These are phyloP conservation scores for Avena eriantha DNA, from an alignment of 176 grass and related monocot species.

Conservation along the genomic window DNA sequence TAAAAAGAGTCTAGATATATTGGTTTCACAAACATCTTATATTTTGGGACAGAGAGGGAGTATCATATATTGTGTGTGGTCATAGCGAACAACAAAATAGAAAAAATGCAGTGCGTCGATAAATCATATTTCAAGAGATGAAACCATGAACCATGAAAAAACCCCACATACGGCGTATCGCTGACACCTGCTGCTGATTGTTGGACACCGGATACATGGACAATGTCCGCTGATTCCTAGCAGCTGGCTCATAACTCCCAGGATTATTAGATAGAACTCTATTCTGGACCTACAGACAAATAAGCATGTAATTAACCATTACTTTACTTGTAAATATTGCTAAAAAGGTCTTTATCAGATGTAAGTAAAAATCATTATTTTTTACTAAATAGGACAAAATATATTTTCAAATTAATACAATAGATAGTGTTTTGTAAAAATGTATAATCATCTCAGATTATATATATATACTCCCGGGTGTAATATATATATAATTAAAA, in stretches of 20 bases:
- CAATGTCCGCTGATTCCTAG: conserved; percentile 50
- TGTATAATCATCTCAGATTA: neutral
- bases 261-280: conserved; percentile 44
- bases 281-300: conserved; percentile 56
- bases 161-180: conserved; percentile 55
- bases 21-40: too few species aligned
- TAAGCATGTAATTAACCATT: neutral
- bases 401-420: neutral
- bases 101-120: neutral
- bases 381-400: neutral
- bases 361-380: neutral
- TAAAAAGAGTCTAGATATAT: too few species aligned
- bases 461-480: neutral
- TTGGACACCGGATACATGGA: conserved; percentile 47
- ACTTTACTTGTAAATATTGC: neutral
- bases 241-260: conserved; percentile 49
- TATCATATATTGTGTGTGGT: neutral
- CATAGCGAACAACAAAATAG: neutral
- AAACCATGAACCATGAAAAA: conserved; percentile 12
- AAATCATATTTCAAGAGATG: neutral
- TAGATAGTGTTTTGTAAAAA: conserved; percentile 1
- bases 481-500: neutral
- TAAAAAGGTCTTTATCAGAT: neutral
- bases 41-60: too few species aligned
- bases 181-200: conserved; percentile 63